Conservation (phyloP, 441 rosid genomes). For the Arabidopsis lyrata region DNA sequence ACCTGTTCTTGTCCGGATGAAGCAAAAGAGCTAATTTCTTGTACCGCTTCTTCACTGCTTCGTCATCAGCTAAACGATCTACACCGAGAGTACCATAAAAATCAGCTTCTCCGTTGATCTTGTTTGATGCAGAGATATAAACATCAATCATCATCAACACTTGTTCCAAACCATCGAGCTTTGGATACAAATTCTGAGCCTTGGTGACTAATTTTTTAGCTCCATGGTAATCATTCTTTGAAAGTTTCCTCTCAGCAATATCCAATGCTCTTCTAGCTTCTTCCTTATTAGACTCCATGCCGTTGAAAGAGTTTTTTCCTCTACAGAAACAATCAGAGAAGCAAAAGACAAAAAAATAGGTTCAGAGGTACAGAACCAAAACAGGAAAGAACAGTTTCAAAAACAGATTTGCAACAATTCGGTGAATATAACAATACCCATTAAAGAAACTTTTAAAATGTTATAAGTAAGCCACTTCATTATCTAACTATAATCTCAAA, state of each 20-base stretch:
- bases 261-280: conserved; percentile 80
- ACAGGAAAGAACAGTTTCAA: not conserved
- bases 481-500: no score
- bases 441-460: not conserved
- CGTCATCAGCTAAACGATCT: conserved; percentile 67
- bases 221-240: conserved; percentile 57
- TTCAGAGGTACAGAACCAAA: conserved; percentile 4
- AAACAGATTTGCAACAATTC: not conserved
- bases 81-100: conserved; percentile 72
- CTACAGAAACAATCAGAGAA: not conserved
- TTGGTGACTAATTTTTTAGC: conserved; percentile 49
- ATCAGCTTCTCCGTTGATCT: conserved; percentile 45
- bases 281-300: conserved; percentile 77
- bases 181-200: not conserved
- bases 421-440: not conserved
- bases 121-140: conserved; percentile 51
- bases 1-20: conserved; percentile 37
- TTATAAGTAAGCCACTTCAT: no score
- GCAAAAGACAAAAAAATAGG: not conserved
- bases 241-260: conserved; percentile 71
- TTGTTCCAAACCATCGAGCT: not conserved
- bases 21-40: conserved; percentile 71
- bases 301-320: conserved; percentile 39
- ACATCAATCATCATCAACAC: not conserved
- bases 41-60: conserved; percentile 61